Evolutionary conservation across 1,284 basidiomycete genomes (phyloP), one percentile per base, ranked within the genome.

Genomic region (Volvariella surrecta): DNA sequence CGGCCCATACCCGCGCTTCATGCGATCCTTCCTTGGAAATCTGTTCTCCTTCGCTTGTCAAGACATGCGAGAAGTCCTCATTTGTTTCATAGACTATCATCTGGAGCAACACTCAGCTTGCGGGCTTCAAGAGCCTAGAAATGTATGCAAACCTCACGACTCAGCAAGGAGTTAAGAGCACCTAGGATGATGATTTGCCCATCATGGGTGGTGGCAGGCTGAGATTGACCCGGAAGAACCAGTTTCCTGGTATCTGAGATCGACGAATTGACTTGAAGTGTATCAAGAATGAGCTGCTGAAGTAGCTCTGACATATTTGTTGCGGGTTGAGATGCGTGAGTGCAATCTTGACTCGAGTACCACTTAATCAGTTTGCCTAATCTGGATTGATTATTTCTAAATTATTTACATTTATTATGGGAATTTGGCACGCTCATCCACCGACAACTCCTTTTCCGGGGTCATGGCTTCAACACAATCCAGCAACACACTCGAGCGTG

Each of bases 1-100:
- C 89, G 39, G 72, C 67, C 92, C 92, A 97, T 18, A 96, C 89
- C 46, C 89, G 79, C 44, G 83, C 90, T 70, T 97, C 93, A 64
- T 95, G 90, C n/a, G 92, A 96, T 19, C 93, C 93, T 40, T 82
- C 67, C 37, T 74, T 64, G 11, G 79, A 77, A 50, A 95, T 87
- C 53, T 84, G 77, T n/a, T 67, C 59, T 18, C 93, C 93, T 67
- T 97, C 93, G 2, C 74, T 63, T 11, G 89, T 91, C 31, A 91
- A 74, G 9, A 68, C 70, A 68, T 90, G 82, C 4, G 79, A 75
- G 8, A 79, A 69, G 8, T 79, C 71, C 58, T 92, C 90, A 58
- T 90, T 81, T 24, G 86, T 82, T 37, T 82, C 79, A 56, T 89
- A 93, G 44, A 66, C 67, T 50, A 96, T 75, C 87, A 96, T 96